Conservation (phyloP, 2,329 filamentous ascomycete genomes). For the Colletotrichum liaoningense region DNA sequence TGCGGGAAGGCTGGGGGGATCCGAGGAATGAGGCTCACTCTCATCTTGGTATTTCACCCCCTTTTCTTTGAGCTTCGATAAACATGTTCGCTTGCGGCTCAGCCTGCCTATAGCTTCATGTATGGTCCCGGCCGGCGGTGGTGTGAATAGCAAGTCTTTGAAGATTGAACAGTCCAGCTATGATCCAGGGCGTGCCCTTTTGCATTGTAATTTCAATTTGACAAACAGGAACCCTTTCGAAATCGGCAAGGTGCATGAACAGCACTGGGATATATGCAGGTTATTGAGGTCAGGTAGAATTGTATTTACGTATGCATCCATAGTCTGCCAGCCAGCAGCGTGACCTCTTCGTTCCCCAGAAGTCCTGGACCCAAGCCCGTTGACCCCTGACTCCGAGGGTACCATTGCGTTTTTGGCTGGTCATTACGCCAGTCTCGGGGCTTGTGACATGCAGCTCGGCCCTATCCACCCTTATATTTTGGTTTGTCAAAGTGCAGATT, state of each 20-base stretch:
- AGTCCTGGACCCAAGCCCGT: too few species aligned
- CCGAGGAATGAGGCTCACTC: background rate
- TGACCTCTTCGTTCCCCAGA: background rate
- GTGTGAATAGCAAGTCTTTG: background rate
- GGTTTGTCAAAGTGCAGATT: background rate
- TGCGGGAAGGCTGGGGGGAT: too few species aligned
- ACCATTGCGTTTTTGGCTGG: background rate
- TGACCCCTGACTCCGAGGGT: background rate
- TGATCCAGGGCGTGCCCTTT: background rate
- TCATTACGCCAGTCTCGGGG: background rate
- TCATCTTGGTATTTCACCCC: background rate
- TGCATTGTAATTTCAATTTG: too few species aligned
- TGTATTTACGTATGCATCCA: too few species aligned
- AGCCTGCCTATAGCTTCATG: background rate
- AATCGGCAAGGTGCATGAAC: background rate
- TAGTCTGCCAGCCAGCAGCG: too few species aligned
- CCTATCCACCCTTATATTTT: background rate
- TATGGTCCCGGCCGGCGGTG: background rate
- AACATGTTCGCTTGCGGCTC: background rate
- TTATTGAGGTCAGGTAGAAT: background rate
- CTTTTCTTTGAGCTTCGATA: background rate
- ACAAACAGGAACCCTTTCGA: background rate
- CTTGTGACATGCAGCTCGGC: background rate
- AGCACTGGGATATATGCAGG: background rate
- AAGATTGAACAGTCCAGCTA: background rate